phyloP scores from a whole-genome alignment of 2,329 filamentous ascomycete genomes.

The Hymenoscyphus occultus region DNA sequence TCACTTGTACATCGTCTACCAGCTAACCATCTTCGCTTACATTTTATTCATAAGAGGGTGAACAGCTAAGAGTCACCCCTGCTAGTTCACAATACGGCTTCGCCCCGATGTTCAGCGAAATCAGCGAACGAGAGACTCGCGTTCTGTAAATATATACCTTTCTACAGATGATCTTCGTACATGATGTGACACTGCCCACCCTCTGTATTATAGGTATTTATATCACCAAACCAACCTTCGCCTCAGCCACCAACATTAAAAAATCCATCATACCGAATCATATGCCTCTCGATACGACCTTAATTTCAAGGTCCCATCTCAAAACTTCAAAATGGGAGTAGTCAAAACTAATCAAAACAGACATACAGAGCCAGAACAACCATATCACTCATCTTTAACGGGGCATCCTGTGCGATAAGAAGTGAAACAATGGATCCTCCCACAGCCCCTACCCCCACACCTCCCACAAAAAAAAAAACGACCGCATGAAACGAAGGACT shows the following conservation, averaged over 20 bases:
- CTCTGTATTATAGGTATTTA: background rate
- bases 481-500: background rate
- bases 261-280: background rate
- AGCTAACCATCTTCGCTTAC: background rate
- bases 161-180: too few species aligned
- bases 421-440: conserved; percentile 1
- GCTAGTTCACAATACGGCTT: too few species aligned
- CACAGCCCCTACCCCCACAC: background rate
- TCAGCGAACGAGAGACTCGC: too few species aligned
- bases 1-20: background rate
- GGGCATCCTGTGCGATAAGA: background rate
- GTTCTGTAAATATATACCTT: too few species aligned
- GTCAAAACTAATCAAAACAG: background rate
- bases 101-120: too few species aligned
- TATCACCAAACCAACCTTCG: background rate
- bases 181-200: too few species aligned
- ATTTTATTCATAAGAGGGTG: background rate
- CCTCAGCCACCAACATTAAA: background rate
- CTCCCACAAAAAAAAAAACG: background rate
- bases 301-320: background rate
- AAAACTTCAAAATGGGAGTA: background rate
- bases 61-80: too few species aligned
- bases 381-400: background rate
- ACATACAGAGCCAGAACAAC: background rate
- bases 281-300: background rate